Base-by-base conservation (phyloP, 78 protist species). In the Salpingoeca rosetta region DNA sequence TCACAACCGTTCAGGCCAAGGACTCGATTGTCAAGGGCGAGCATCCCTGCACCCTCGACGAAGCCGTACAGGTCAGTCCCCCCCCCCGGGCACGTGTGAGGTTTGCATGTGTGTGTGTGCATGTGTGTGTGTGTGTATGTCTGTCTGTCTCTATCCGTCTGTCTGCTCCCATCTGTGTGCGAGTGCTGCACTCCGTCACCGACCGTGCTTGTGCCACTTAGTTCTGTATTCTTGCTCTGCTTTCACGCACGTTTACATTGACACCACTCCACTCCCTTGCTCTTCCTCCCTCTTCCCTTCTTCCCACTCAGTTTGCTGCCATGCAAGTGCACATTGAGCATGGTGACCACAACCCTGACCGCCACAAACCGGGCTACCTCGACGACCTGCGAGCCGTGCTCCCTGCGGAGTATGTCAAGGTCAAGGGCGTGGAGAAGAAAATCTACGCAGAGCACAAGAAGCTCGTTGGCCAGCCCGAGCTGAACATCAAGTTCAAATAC, bases 1-100 rank as follows among this genome's bases (percentile, higher is more conserved):
- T n/a, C n/a, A n/a, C n/a, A n/a, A n/a, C n/a, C n/a, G n/a, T 65
- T 25, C 89, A 87, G 85, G 2, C 84, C 28, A 83, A 89, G n/a
- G 94, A 93, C 73, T 92, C 90, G 44, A 94, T 94, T 43, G 86
- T 94, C 45, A 76, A 84, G 24, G 93, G 93, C 80, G 42, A 72
- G 3, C 90, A 90, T 83, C 96, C 94, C 56, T 88, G 92, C 84
- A 90, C 91, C 0, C 83, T 76, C 80, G 94, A 91, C 26, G 94
- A 94, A 40, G 94, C 96, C 36, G 56, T 87, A 72, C 88, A 86
- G 51, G 88, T 93, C 35, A n/a, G 93, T 91, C 31, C 93, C 94
- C 38, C 85, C 90, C n/a, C 94, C 88, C 39, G 82, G 84, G 27
- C 96, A 93, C 85, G 79, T 90, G 37, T 81, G 44, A 42, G n/a